Percentiles rank a stretch among this genome's conserved stretches.
Evolutionary conservation across 2,329 filamentous ascomycete genomes (phyloP).

Genomic region (Talaromyces sp.): DNA sequence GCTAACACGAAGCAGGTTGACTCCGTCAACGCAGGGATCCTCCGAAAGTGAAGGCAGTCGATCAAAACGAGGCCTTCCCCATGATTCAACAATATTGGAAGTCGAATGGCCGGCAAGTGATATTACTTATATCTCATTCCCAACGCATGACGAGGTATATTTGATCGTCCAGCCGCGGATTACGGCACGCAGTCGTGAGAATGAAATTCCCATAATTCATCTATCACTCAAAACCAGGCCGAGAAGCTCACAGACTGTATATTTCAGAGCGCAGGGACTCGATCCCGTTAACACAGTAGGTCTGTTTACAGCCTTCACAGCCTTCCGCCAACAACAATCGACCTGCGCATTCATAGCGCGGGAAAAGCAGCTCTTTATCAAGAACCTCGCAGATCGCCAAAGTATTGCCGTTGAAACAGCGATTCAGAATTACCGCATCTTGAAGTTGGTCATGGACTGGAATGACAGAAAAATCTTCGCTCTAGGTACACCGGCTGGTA

Average conservation of each 20-base stretch:
- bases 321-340: constrained; percentile 21
- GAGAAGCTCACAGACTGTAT: not conserved
- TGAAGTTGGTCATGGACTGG: constrained; percentile 24
- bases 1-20: not conserved
- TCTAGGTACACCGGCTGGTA: constrained; percentile 22
- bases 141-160: constrained; percentile 12
- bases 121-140: constrained; percentile 14
- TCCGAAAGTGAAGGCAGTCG: not conserved
- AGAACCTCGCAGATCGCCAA: constrained; percentile 16
- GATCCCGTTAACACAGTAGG: constrained; percentile 23
- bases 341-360: constrained; percentile 27
- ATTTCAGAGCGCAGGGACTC: constrained; percentile 9
- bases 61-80: not conserved
- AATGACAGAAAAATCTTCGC: constrained; percentile 25
- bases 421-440: constrained; percentile 28
- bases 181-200: constrained; percentile 11
- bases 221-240: constrained; percentile 2
- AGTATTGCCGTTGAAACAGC: constrained; percentile 19
- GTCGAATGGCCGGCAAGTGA: constrained; percentile 13
- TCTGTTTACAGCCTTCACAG: constrained; percentile 30
- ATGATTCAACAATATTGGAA: not conserved
- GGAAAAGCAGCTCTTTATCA: constrained; percentile 26
- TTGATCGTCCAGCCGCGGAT: constrained; percentile 13
- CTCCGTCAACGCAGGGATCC: not conserved
- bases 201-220: constrained; percentile 13